phyloP scores from a whole-genome alignment of 176 grass and related monocot species.

The Metroxylon sagu region DNA sequence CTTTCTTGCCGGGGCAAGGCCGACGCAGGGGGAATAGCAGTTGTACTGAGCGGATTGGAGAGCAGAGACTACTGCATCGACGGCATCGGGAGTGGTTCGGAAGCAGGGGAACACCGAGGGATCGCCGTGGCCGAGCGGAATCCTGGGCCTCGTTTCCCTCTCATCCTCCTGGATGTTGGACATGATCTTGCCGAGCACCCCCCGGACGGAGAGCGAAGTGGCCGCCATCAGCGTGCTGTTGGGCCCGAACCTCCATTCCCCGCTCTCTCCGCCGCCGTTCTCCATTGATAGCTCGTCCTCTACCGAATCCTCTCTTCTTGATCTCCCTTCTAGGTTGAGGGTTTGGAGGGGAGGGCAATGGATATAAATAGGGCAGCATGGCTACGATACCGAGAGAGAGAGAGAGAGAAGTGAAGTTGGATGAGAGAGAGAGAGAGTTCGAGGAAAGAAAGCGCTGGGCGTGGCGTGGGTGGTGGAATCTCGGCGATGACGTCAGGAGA shows the following conservation, averaged over 20 bases:
- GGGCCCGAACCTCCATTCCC: slow-evolving; percentile 36
- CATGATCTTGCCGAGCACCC: slow-evolving; percentile 31
- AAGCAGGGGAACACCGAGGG: slow-evolving; percentile 53
- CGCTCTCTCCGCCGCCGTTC: not conserved
- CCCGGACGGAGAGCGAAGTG: slow-evolving; percentile 34
- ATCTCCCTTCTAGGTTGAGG: no score
- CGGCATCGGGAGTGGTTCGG: slow-evolving; percentile 32
- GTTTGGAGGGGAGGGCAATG: no score
- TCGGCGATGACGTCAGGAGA: no score
- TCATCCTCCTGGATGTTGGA: slow-evolving; percentile 17
- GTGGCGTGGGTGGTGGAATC: no score
- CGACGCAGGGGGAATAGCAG: slow-evolving; percentile 27
- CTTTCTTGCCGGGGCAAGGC: slow-evolving; percentile 28
- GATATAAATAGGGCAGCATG: no score
- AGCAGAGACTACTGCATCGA: slow-evolving; percentile 34
- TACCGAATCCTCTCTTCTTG: no score
- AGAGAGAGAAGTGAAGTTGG: no score
- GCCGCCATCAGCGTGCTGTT: slow-evolving; percentile 24
- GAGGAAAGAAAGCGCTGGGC: no score
- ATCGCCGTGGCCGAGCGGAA: slow-evolving; percentile 53
- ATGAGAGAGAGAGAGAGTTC: no score
- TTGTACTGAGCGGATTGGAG: slow-evolving; percentile 32
- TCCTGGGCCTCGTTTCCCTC: slow-evolving; percentile 2
- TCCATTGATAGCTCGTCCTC: no score
- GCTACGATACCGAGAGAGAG: no score